Percentiles rank a stretch among this genome's conserved stretches.
Evolutionary conservation across 2,329 filamentous ascomycete species (phyloP).

Genomic region (Incumbomyces delicatus): DNA sequence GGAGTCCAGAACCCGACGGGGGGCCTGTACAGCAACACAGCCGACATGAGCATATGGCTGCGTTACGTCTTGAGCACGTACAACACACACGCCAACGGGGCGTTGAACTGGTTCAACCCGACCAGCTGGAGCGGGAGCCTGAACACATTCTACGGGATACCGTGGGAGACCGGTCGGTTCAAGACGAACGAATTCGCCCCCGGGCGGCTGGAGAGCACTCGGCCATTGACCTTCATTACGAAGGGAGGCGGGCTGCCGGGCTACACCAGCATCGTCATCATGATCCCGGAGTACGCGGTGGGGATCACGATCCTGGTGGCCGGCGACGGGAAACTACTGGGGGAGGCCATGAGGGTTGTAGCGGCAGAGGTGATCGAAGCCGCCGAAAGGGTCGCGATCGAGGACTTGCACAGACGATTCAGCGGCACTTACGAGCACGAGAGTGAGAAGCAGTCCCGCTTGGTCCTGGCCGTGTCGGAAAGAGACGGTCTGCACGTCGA

Average conservation of each 20-base stretch:
- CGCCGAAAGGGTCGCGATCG: background rate
- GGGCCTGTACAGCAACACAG: constrained; percentile 33
- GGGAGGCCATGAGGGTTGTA: background rate
- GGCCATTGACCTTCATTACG: constrained; percentile 36
- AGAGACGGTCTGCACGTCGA: constrained; percentile 15
- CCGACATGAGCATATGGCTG: constrained; percentile 35
- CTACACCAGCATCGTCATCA: constrained; percentile 32
- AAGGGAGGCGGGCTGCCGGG: constrained; percentile 36
- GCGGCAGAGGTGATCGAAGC: background rate
- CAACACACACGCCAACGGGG: constrained; percentile 30
- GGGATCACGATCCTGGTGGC: constrained; percentile 38
- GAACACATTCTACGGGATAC: constrained; percentile 36
- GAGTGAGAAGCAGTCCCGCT: background rate
- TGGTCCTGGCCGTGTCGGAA: constrained; percentile 15
- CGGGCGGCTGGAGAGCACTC: constrained; percentile 20
- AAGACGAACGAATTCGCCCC: constrained; percentile 4
- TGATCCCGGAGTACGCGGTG: constrained; percentile 37
- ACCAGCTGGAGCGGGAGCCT: constrained; percentile 28
- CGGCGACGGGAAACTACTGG: constrained; percentile 11
- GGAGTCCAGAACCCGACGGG: constrained; percentile 22
- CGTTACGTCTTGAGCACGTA: constrained; percentile 34
- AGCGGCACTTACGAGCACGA: constrained; percentile 6
- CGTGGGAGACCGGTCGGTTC: constrained; percentile 37
- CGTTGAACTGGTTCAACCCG: constrained; percentile 36
- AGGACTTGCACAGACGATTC: background rate